Conservation (phyloP, 495 filamentous ascomycete genomes). For the Jackrogersella minutella region DNA sequence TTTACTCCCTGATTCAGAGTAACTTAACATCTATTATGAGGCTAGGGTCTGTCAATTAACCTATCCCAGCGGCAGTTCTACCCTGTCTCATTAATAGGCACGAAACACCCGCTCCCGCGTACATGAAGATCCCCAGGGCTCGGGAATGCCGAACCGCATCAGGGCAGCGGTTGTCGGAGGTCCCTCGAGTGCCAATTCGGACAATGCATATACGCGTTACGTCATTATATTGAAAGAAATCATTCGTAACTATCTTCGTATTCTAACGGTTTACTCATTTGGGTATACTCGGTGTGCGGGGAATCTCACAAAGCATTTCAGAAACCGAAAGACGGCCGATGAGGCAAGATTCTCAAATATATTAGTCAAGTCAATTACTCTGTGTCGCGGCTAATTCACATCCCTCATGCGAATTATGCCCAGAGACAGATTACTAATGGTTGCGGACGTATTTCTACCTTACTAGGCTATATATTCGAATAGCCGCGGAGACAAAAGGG, state of each 20-base stretch:
- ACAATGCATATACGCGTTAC: background rate
- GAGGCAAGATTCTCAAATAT: slow-evolving; percentile 14
- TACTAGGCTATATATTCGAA: slow-evolving; percentile 37
- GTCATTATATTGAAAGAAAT: slow-evolving; percentile 10
- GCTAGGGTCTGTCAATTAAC: background rate
- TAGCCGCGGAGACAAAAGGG: slow-evolving; percentile 22
- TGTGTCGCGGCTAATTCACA: slow-evolving; percentile 35
- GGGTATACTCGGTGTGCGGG: slow-evolving; percentile 13
- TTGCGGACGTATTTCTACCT: slow-evolving; percentile 27
- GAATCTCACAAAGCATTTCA: slow-evolving; percentile 7
- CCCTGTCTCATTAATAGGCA: slow-evolving; percentile 8
- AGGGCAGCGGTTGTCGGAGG: background rate
- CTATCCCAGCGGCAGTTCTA: slow-evolving; percentile 7
- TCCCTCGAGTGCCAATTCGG: background rate
- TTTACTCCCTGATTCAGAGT: background rate
- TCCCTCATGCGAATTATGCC: slow-evolving; percentile 9
- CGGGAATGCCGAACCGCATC: slow-evolving; percentile 13
- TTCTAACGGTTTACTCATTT: slow-evolving; percentile 9
- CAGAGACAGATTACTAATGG: slow-evolving; percentile 9
- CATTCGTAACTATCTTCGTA: background rate
- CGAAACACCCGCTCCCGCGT: slow-evolving; percentile 10
- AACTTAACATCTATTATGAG: background rate
- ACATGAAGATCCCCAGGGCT: slow-evolving; percentile 1
- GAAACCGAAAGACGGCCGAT: background rate
- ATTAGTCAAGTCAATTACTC: slow-evolving; percentile 35